Evolutionary conservation across 1,284 basidiomycete genomes (phyloP), one percentile per base, ranked within the genome.

Genomic region (Paramarasmius palmivorus): DNA sequence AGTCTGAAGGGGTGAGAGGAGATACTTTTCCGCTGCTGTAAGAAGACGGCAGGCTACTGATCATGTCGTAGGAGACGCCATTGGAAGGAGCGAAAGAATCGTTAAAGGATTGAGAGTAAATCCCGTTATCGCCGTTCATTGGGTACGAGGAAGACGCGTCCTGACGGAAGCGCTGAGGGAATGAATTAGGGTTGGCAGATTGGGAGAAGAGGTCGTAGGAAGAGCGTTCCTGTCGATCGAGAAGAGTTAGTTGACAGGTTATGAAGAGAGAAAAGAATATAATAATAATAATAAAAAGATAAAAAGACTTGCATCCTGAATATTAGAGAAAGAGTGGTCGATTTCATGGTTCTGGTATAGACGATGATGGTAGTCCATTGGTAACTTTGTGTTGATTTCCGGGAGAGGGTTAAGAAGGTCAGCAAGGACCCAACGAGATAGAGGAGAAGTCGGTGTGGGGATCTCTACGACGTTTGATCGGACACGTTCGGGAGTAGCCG

Each of bases 21-120:
- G 88, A 90, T 45, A 84, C 83, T 67, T 88, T 88, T 57, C 85
- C 86, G 55, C 82, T 85, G 68, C 75, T 78, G 63, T 82, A 77
- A 46, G 75, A 83, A 1, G 84, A 84, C 9, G 77, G 73, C n/a
- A 86, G 69, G 57, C 77, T 77, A 66, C 70, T 73, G 63, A 87
- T 83, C 61, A 86, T 78, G 66, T 85, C 84, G 70, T 86, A 89
- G 2, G 82, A 74, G 63, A 75, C 71, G 45, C 74, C 72, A 29
- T 74, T 73, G 66, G 86, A 88, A 2, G 82, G 71, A 12, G 79
- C 74, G 1, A 84, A 72, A 12, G 81, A 70, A 63, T 88, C 87
- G 14, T 71, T 68, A 66, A 86, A 86, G 39, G 80, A 73, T 29
- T 75, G 83, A 6, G 77, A 66, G 66, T 88, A 89, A 50, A 88